Percentiles rank a stretch among this genome's conserved stretches.
Evolutionary conservation across 1,139 yeast species (phyloP).

Genomic region (Suhomyces bribrorum): DNA sequence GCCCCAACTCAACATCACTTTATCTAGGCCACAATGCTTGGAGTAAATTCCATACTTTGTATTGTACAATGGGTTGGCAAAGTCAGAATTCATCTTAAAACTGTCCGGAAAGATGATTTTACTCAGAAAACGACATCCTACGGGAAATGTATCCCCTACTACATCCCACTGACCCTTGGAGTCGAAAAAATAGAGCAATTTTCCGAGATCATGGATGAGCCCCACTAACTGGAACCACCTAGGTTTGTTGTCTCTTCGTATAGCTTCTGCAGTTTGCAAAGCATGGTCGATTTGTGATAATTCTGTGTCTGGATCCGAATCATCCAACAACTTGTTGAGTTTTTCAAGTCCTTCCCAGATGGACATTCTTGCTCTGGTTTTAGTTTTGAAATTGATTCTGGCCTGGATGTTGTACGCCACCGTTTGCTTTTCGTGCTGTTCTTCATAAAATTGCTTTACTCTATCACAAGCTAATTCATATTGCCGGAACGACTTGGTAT

Average conservation of each 20-base stretch:
- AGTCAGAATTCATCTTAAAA: constrained; percentile 62
- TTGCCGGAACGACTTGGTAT: constrained; percentile 54
- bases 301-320: constrained; percentile 76
- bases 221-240: constrained; percentile 80
- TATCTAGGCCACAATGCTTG: constrained; percentile 65
- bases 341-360: constrained; percentile 72
- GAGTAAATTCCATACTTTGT: constrained; percentile 68
- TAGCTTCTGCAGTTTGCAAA: constrained; percentile 75
- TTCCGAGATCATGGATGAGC: constrained; percentile 69
- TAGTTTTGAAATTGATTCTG: constrained; percentile 67
- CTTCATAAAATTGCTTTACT: constrained; percentile 65
- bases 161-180: constrained; percentile 81
- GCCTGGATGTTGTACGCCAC: constrained; percentile 75
- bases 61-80: constrained; percentile 61
- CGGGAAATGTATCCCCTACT: constrained; percentile 80
- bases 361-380: constrained; percentile 63
- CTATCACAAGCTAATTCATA: constrained; percentile 71
- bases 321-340: constrained; percentile 63
- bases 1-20: constrained; percentile 78
- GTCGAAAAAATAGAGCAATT: constrained; percentile 66
- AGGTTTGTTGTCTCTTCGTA: constrained; percentile 65
- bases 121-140: constrained; percentile 65
- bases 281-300: constrained; percentile 77
- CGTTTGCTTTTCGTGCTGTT: constrained; percentile 70
- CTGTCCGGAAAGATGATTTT: constrained; percentile 62